Percentiles rank a stretch among this genome's conserved stretches.
Evolutionary conservation across 371 early-diverging fungal genomes (phyloP).

Genomic region (Conidiobolus incongruus): DNA sequence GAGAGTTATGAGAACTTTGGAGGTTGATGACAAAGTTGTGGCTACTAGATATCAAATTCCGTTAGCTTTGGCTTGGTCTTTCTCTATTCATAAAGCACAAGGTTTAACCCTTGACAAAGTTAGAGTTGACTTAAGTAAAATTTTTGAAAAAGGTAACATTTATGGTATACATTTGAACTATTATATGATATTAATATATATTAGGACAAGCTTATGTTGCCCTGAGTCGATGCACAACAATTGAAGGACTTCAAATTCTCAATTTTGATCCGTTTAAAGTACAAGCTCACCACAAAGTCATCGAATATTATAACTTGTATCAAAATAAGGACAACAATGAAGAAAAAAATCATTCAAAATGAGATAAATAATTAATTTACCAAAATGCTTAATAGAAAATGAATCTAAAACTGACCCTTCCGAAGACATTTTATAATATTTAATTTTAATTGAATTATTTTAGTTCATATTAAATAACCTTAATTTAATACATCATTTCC

Average conservation of each 20-base stretch:
- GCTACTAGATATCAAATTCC: slow-evolving; percentile 32
- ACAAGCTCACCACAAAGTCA: slow-evolving; percentile 41
- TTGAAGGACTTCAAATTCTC: slow-evolving; percentile 39
- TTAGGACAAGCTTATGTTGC: slow-evolving; percentile 77
- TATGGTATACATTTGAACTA: slow-evolving; percentile 4
- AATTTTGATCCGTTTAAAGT: slow-evolving; percentile 40
- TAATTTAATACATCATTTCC: too few relatives aligned
- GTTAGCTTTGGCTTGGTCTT: slow-evolving; percentile 33
- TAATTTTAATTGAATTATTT: too few relatives aligned
- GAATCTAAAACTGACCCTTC: too few relatives aligned
- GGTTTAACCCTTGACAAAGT: slow-evolving; percentile 74
- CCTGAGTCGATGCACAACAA: slow-evolving; percentile 44
- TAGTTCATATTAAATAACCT: too few relatives aligned
- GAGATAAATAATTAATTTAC: too few relatives aligned
- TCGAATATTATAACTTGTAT: slow-evolving; percentile 23
- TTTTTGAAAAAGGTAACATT: slow-evolving; percentile 43
- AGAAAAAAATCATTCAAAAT: too few relatives aligned
- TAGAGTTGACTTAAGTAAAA: slow-evolving; percentile 43
- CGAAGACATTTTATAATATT: too few relatives aligned
- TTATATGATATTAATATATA: not conserved
- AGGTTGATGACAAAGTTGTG: slow-evolving; percentile 19
- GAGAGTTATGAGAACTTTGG: too few relatives aligned
- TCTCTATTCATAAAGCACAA: slow-evolving; percentile 74
- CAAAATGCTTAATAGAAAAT: too few relatives aligned
- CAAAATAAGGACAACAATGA: too few relatives aligned